Evolutionary conservation across 2,329 filamentous ascomycete species (phyloP), one percentile per base, ranked within the genome.

Genomic region (Colletotrichum sp.): DNA sequence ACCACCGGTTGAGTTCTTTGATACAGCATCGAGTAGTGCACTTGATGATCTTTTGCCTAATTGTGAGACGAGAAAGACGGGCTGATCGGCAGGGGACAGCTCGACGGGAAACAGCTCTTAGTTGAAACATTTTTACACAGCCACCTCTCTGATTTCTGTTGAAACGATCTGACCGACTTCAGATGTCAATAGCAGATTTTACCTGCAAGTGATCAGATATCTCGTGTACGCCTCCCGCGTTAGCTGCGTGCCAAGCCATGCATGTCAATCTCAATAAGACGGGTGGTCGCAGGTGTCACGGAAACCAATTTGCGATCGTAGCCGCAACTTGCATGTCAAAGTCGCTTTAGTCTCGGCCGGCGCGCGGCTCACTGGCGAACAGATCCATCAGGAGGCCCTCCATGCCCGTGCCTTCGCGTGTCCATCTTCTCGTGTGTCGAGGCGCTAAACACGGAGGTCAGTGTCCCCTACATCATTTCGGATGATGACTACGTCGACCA

Each of bases 281-380:
- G 52, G 26, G 16, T 13, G 34, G n/a, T 30, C 36, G n/a, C 18
- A 34, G 52, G 48, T 24, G 43, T 36, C 34, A 14, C 28, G 7
- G 13, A 28, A 36, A 34, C 13, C n/a, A 12, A 12, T 16, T 30
- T 24, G 48, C 7, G 36, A 14, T 34, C 14, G 48, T 26, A 38
- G 71, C 66, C 32, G 43, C 26, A 34, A 36, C 2, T n/a, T 10
- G 13, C 32, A 58, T 58, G 65, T 38, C 32, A 52, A 71, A 7
- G 30, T 14, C 43, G 32, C 71, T 26, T 58, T 62, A 32, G 66
- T 34, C 12, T 38, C n/a, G 3, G 43, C 18, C 30, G 16, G 58
- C 13, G 32, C 63, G 36, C 67, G 68, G 71, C 67, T 71, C 24
- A 38, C 28, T 59, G 36, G 34, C 68, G 71, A 71, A 74, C 67